A percentile compares a stretch with the other conserved stretches of the same genome.
Evolutionary conservation across 2,329 filamentous ascomycete species (phyloP).

Genomic region (Fusarium sp.): DNA sequence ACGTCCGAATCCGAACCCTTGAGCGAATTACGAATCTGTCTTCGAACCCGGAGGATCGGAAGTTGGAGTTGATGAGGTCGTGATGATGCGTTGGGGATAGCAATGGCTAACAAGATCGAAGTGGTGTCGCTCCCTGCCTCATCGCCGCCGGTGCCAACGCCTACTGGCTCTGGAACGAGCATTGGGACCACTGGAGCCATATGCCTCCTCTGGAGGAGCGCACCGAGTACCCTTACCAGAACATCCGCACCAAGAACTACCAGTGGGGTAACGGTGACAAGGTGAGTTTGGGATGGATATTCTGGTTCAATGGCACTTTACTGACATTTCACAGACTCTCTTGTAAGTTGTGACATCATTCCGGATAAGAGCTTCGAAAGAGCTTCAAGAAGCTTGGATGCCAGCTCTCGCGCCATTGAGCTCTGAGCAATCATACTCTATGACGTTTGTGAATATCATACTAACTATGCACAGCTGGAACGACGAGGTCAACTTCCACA

Average conservation of each 20-base stretch:
- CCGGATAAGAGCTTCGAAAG: neutral
- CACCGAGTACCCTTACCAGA: slow-evolving; percentile 95
- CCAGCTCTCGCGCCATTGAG: neutral
- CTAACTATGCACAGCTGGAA: slow-evolving; percentile 79
- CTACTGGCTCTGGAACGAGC: slow-evolving; percentile 90
- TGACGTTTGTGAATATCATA: neutral
- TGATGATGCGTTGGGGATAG: neutral
- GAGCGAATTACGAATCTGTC: slow-evolving; percentile 41
- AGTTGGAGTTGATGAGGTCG: slow-evolving; percentile 16
- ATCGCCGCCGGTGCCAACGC: slow-evolving; percentile 81
- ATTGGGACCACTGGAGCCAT: slow-evolving; percentile 96
- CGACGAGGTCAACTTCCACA: slow-evolving; percentile 93
- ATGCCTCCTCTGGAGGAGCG: slow-evolving; percentile 89
- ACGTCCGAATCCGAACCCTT: slow-evolving; percentile 56
- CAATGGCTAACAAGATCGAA: slow-evolving; percentile 52
- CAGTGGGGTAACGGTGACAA: slow-evolving; percentile 96
- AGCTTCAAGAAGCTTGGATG: slow-evolving; percentile 16
- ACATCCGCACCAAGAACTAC: slow-evolving; percentile 96
- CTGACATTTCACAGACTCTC: slow-evolving; percentile 62
- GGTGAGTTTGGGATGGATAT: slow-evolving; percentile 57
- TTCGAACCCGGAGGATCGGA: slow-evolving; percentile 26
- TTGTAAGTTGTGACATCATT: slow-evolving; percentile 45
- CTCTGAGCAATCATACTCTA: neutral
- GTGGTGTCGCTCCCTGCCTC: slow-evolving; percentile 78
- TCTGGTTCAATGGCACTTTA: neutral